Conservation (phyloP, 495 filamentous ascomycete genomes). For the Penicillium canescens region DNA sequence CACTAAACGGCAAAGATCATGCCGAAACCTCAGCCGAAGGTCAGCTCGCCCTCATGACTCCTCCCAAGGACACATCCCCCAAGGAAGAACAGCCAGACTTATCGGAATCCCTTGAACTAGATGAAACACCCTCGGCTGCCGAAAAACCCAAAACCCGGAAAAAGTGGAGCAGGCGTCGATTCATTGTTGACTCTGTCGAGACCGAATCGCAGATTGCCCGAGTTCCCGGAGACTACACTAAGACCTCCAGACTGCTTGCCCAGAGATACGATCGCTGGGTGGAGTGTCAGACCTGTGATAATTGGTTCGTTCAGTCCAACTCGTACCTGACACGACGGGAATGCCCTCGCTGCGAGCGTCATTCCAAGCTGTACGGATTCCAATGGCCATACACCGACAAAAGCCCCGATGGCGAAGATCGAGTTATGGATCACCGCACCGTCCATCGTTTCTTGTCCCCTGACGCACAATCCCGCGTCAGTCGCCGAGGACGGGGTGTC, state of each 20-base stretch:
- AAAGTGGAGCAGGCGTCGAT: conserved; percentile 23
- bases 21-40: conserved; percentile 8
- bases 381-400: conserved; percentile 94
- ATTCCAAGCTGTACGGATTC: conserved; percentile 93
- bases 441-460: conserved; percentile 69
- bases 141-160: conserved; percentile 22
- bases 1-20: neutral
- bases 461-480: conserved; percentile 62
- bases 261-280: conserved; percentile 81
- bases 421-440: conserved; percentile 70
- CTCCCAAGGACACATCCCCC: conserved; percentile 5
- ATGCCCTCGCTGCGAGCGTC: conserved; percentile 91
- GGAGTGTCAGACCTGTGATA: conserved; percentile 77
- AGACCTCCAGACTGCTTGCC: conserved; percentile 68
- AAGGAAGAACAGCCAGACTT: conserved; percentile 19
- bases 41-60: conserved; percentile 11
- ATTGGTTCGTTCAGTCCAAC: conserved; percentile 81
- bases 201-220: conserved; percentile 45
- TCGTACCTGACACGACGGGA: conserved; percentile 80
- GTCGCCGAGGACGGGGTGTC: conserved; percentile 45
- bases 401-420: conserved; percentile 75
- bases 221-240: conserved; percentile 75
- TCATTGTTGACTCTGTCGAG: conserved; percentile 45
- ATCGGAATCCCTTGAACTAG: conserved; percentile 22
- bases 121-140: conserved; percentile 11